Percentiles rank a stretch among this genome's conserved stretches.
Evolutionary conservation across 176 grass and related monocot species (phyloP).

Genomic region (Aegilops longissima): DNA sequence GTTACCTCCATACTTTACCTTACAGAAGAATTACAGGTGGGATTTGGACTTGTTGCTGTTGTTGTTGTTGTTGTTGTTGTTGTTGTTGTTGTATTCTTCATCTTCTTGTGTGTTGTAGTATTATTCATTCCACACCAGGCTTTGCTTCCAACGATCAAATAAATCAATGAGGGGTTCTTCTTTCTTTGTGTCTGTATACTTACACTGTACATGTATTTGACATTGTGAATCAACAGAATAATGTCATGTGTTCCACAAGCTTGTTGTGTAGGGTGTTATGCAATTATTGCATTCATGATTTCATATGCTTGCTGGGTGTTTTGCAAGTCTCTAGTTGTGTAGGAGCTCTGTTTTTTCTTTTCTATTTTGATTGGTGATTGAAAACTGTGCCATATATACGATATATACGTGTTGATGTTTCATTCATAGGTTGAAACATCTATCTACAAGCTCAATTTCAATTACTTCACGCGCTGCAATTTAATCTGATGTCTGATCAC

Average conservation of each 20-base stretch:
- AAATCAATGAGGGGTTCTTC: neutral
- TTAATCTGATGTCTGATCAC: no score
- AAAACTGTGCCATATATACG: no score
- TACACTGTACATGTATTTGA: no score
- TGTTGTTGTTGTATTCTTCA: no score
- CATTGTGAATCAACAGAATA: no score
- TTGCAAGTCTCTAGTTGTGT: neutral
- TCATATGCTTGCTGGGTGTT: neutral
- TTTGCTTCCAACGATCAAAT: neutral
- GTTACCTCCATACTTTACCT: neutral
- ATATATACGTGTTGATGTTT: no score
- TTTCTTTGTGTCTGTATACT: neutral
- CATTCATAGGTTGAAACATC: no score
- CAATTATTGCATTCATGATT: neutral
- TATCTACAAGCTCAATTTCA: no score
- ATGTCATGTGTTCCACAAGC: neutral
- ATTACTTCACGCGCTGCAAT: no score
- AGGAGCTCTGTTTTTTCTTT: neutral
- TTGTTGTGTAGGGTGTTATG: neutral
- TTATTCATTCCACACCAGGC: neutral
- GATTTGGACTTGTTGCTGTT: neutral
- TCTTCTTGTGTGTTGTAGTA: neutral
- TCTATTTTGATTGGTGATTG: no score
- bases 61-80: no score
- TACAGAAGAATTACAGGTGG: neutral